Evolutionary conservation across 225 moss, liverwort and hornwort genomes (phyloP), one percentile per base, ranked within the genome.

Genomic region (Bryoerythrophyllum caledonicum): DNA sequence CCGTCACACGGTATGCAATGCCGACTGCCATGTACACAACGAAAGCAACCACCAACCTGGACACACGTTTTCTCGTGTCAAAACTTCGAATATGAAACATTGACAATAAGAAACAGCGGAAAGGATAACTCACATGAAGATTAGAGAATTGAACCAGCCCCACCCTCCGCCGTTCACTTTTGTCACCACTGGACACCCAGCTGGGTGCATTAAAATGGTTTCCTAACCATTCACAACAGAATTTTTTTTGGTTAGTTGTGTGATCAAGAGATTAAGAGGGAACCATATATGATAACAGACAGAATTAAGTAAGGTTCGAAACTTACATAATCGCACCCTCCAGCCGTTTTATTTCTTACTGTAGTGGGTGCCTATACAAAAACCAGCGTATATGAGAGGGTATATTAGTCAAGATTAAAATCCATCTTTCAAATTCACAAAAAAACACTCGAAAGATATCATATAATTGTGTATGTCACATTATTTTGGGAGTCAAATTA

Each of bases 21-120:
- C 96, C 96, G 28, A 93, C 81, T 70, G 96, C 96, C 78, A 96
- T 79, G 81, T 96, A 96, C 27, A 96, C 89, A n/a, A 93, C 85
- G 54, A 96, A 89, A 19, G 83, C 79, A 82, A 90, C 87, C 73
- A 93, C 76, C 49, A 90, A 79, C 82, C 96, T 96, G 90, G 81
- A 79, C 48, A 38, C 38, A 38, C 38, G 10, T 8, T 38, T 38
- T 38, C 38, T 32, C 32, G 9, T 8, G 1, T 38, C 2, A 32
- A 21, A 54, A 65, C 38, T 69, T 26, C 2, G 56, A 64, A 48
- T 21, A 34, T 20, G 44, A 21, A 44, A 70, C 26, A 25, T 17
- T 55, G n/a, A 38, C 7, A 15, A 54, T 35, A n/a, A 63, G 4
- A 30, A 8, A 24, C 15, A 34, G 1, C 67, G 5, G 16, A 8